Percentiles rank a stretch among this genome's conserved stretches.
These are phyloP conservation scores for Graphilbum ipis-grandicollis DNA, from an alignment of 2,329 filamentous ascomycete species.

Conservation along the genomic window DNA sequence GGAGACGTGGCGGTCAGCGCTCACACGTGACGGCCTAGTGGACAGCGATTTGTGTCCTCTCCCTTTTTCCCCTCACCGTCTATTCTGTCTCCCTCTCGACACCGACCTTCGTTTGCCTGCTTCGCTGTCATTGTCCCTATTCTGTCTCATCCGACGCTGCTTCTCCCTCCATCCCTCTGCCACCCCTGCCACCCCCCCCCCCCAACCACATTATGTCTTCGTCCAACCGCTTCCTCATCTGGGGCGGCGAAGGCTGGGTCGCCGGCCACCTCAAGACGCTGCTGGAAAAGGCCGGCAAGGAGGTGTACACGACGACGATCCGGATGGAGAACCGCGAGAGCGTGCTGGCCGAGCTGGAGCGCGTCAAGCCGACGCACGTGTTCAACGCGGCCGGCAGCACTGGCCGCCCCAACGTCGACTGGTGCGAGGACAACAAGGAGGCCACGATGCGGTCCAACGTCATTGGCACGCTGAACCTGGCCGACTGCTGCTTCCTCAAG, in stretches of 20 bases:
- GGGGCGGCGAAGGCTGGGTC: slow-evolving; percentile 47
- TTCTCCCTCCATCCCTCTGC: no score
- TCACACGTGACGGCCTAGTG: no score
- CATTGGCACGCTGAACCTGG: slow-evolving; percentile 44
- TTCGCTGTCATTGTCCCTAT: no score
- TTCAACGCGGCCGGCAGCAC: slow-evolving; percentile 50
- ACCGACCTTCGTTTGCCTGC: no score
- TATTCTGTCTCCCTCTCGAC: no score
- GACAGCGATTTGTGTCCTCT: no score
- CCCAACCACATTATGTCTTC: no score
- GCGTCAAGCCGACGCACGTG: slow-evolving; percentile 46
- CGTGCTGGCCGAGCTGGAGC: slow-evolving; percentile 37
- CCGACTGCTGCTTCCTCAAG: slow-evolving; percentile 40
- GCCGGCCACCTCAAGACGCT: slow-evolving; percentile 42
- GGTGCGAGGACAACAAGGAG: slow-evolving; percentile 54
- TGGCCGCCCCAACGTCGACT: slow-evolving; percentile 51
- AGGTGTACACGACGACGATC: slow-evolving; percentile 40
- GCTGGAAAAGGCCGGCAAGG: slow-evolving; percentile 40
- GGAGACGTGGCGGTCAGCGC: no score
- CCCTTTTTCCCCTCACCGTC: no score
- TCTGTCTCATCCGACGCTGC: no score
- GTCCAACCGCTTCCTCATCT: slow-evolving; percentile 41
- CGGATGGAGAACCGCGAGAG: slow-evolving; percentile 47
- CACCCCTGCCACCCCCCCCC: no score
- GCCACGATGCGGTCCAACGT: slow-evolving; percentile 51